Conservation (phyloP, 306 rosid genomes). For the Ceratonia siliqua region DNA sequence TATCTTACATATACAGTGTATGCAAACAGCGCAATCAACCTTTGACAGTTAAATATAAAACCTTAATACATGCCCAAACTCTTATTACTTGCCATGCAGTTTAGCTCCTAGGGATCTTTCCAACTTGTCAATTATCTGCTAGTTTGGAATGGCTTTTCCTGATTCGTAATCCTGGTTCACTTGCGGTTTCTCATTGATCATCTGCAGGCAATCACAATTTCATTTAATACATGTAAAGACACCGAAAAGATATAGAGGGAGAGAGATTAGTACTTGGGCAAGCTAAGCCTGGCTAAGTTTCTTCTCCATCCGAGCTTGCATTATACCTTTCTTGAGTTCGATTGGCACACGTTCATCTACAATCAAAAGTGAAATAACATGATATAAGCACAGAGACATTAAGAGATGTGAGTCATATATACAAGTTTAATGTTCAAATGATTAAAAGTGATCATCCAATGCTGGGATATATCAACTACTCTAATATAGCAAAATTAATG, state of each 20-base stretch:
- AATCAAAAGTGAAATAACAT: conserved; percentile 13
- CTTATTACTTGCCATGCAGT: conserved; percentile 77
- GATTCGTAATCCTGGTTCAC: conserved; percentile 86
- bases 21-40: conserved; percentile 7
- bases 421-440: too few species aligned
- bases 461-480: too few species aligned
- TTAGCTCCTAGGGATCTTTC: conserved; percentile 86
- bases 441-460: too few species aligned
- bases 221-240: not conserved
- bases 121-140: conserved; percentile 79
- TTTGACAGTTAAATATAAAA: conserved; percentile 11
- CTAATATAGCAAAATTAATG: too few species aligned
- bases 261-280: conserved; percentile 33
- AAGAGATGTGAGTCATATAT: not conserved
- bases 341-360: conserved; percentile 50
- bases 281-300: conserved; percentile 44
- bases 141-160: conserved; percentile 88
- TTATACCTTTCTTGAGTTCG: conserved; percentile 45
- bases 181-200: conserved; percentile 93
- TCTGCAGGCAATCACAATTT: conserved; percentile 36
- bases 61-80: conserved; percentile 1
- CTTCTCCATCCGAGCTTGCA: conserved; percentile 46
- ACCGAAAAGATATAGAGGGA: not conserved
- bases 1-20: conserved; percentile 31
- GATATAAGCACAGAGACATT: not conserved